A percentile compares a stretch with the other conserved stretches of the same genome.
Evolutionary conservation across 805 yeast species (phyloP).

Genomic region (Pichia deserticola): DNA sequence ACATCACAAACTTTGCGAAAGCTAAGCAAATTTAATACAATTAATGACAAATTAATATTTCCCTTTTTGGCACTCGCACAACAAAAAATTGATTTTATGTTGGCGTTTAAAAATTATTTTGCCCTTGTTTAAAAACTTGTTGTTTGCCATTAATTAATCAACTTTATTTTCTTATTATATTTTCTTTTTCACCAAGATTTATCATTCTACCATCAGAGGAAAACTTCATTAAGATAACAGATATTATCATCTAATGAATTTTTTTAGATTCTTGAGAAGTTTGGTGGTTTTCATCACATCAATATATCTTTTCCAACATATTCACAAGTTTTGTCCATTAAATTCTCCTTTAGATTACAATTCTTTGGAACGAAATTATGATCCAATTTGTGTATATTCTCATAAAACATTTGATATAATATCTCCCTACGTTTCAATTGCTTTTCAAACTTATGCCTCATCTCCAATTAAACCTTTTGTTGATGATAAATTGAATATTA

Average conservation of each 20-base stretch:
- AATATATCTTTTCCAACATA: neutral
- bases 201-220: no score
- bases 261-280: neutral
- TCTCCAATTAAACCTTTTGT: slow-evolving; percentile 7
- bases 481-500: neutral
- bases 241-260: neutral
- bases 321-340: slow-evolving; percentile 1
- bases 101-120: no score
- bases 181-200: no score
- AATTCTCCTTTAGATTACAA: neutral
- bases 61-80: neutral
- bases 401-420: slow-evolving; percentile 1
- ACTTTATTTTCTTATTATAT: no score
- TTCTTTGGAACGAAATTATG: neutral
- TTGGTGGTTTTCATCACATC: neutral
- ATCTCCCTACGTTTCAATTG: neutral
- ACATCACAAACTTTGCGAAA: no score
- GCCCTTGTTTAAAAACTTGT: no score
- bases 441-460: neutral
- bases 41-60: no score
- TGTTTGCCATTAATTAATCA: no score
- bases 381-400: slow-evolving; percentile 5
- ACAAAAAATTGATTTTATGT: no score
- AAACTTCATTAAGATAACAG: neutral
- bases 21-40: no score